Percentiles rank a stretch among this genome's conserved stretches.
Evolutionary conservation across 306 rosid species (phyloP).

Genomic region (Citrullus amarus): DNA sequence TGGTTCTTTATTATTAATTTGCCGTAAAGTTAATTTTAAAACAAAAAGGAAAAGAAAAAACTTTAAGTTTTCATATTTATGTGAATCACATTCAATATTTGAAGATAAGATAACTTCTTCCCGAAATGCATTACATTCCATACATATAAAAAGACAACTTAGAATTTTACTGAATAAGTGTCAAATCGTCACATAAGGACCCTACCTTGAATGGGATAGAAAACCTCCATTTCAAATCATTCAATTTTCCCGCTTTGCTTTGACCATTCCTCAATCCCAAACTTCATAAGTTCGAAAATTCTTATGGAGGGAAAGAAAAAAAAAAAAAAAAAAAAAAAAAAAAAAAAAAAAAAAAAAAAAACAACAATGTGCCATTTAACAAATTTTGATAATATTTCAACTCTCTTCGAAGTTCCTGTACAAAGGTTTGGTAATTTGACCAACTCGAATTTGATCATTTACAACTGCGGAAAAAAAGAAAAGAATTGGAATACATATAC

Average conservation of each 20-base stretch:
- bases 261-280: neutral
- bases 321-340: too few relatives aligned
- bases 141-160: neutral
- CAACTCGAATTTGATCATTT: conserved; percentile 5
- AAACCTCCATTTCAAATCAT: neutral
- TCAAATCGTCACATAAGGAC: neutral
- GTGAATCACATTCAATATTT: neutral
- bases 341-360: too few relatives aligned
- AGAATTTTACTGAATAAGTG: neutral
- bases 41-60: neutral
- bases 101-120: neutral
- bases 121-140: neutral
- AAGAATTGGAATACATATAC: conserved; percentile 1
- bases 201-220: neutral
- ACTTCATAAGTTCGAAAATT: too few relatives aligned
- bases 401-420: neutral
- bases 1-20: too few relatives aligned
- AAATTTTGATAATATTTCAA: neutral
- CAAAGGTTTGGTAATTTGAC: conserved; percentile 3
- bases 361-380: neutral
- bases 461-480: neutral
- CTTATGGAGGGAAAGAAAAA: too few relatives aligned
- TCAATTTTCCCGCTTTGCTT: neutral
- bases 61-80: neutral
- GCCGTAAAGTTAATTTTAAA: neutral